Conservation (phyloP, 148 eudicot species). For the Chenopodium formosanum region DNA sequence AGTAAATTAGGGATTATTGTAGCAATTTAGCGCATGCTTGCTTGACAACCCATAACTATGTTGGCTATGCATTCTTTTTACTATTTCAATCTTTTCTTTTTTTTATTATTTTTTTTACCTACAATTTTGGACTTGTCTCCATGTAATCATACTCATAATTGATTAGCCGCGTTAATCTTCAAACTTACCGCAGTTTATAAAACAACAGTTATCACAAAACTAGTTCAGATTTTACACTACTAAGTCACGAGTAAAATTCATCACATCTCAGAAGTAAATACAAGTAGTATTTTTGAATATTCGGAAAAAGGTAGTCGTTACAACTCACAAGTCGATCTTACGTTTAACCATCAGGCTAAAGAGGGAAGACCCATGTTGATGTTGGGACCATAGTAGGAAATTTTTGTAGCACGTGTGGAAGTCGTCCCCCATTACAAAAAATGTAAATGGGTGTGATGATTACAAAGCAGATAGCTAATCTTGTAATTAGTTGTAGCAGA, state of each 20-base stretch:
- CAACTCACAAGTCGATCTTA: too few relatives aligned
- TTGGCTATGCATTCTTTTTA: slow-evolving; percentile 2
- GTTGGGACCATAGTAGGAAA: not conserved
- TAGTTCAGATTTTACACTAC: too few relatives aligned
- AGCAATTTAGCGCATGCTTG: not conserved
- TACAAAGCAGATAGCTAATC: not conserved
- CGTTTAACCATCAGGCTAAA: too few relatives aligned
- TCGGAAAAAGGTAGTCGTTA: too few relatives aligned
- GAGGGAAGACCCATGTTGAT: too few relatives aligned
- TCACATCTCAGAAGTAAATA: too few relatives aligned
- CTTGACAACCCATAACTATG: slow-evolving; percentile 17
- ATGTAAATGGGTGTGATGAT: slow-evolving; percentile 18
- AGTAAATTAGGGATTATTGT: not conserved
- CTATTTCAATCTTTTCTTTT: not conserved
- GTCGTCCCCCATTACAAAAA: not conserved
- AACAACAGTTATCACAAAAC: too few relatives aligned
- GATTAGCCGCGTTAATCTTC: too few relatives aligned
- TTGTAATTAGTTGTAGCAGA: slow-evolving; percentile 5
- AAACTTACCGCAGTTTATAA: too few relatives aligned
- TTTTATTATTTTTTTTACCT: not conserved
- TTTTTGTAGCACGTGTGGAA: slow-evolving; percentile 6
- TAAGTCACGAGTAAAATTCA: too few relatives aligned
- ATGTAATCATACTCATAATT: not conserved
- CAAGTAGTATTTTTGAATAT: too few relatives aligned
- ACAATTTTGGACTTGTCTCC: not conserved